A percentile compares a stretch with the other conserved stretches of the same genome.
phyloP scores from a whole-genome alignment of 2,329 filamentous ascomycete genomes.

The Passalora sequoiae region DNA sequence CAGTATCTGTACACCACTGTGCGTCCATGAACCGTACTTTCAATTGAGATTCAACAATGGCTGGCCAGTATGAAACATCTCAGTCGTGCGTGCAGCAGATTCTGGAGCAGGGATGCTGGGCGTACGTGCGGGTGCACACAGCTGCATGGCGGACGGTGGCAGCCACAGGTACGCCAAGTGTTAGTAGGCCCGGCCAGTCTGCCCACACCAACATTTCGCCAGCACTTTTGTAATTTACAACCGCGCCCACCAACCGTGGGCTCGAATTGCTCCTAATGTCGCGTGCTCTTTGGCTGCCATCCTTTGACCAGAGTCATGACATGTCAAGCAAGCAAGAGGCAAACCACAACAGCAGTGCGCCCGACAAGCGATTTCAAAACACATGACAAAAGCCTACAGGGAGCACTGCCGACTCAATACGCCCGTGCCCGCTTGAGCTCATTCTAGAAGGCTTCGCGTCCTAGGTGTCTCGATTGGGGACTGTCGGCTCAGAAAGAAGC shows the following conservation, averaged over 20 bases:
- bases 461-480: slow-evolving; percentile 12
- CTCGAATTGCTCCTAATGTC: slow-evolving; percentile 1
- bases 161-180: slow-evolving; percentile 16
- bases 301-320: slow-evolving; percentile 4
- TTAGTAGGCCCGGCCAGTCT: background rate
- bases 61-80: slow-evolving; percentile 23
- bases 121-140: slow-evolving; percentile 12
- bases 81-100: slow-evolving; percentile 19
- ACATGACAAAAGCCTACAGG: slow-evolving; percentile 19
- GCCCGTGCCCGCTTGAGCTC: slow-evolving; percentile 19
- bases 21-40: slow-evolving; percentile 13
- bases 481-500: slow-evolving; percentile 10
- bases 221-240: background rate
- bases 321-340: slow-evolving; percentile 18
- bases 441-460: slow-evolving; percentile 22
- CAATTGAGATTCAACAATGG: slow-evolving; percentile 20
- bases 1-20: slow-evolving; percentile 16
- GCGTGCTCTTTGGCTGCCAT: slow-evolving; percentile 1
- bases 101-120: slow-evolving; percentile 12
- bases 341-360: slow-evolving; percentile 12
- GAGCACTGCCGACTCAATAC: slow-evolving; percentile 10
- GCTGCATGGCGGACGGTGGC: slow-evolving; percentile 8
- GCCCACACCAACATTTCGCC: slow-evolving; percentile 4
- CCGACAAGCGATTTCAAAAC: slow-evolving; percentile 13
- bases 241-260: slow-evolving; percentile 6